phyloP scores from a whole-genome alignment of 129 eudicot genomes.

The Artemisia argyi region DNA sequence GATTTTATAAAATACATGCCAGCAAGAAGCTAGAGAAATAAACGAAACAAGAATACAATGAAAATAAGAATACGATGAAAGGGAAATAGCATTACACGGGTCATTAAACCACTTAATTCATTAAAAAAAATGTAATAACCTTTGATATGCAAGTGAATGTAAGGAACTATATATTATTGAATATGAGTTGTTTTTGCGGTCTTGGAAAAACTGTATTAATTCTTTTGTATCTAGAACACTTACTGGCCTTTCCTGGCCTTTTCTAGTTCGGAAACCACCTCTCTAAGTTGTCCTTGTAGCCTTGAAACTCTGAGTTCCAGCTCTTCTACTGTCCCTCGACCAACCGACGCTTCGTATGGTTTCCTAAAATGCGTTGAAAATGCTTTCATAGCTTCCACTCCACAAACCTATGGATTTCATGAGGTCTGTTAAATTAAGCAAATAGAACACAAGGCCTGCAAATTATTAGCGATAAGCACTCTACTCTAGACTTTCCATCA shows the following conservation, averaged over 20 bases:
- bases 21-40: too few relatives aligned
- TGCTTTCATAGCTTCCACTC: constrained; percentile 71
- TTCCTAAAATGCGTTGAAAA: constrained; percentile 60
- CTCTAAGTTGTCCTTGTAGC: constrained; percentile 60
- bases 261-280: constrained; percentile 82
- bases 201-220: neutral
- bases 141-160: too few relatives aligned
- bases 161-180: too few relatives aligned
- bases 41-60: too few relatives aligned
- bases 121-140: too few relatives aligned
- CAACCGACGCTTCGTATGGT: constrained; percentile 51
- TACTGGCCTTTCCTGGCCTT: constrained; percentile 65
- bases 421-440: neutral
- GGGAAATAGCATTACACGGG: too few relatives aligned
- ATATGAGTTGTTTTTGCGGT: too few relatives aligned
- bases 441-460: neutral
- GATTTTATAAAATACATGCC: too few relatives aligned
- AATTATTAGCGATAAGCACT: neutral
- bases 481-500: neutral
- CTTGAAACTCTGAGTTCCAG: constrained; percentile 64
- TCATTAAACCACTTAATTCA: too few relatives aligned
- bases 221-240: constrained; percentile 30
- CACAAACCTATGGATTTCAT: constrained; percentile 59
- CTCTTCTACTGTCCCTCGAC: constrained; percentile 65
- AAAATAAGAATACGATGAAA: too few relatives aligned